Base-by-base conservation (phyloP, 1,139 yeast species). In the Nakaseomyces nivariensis region DNA sequence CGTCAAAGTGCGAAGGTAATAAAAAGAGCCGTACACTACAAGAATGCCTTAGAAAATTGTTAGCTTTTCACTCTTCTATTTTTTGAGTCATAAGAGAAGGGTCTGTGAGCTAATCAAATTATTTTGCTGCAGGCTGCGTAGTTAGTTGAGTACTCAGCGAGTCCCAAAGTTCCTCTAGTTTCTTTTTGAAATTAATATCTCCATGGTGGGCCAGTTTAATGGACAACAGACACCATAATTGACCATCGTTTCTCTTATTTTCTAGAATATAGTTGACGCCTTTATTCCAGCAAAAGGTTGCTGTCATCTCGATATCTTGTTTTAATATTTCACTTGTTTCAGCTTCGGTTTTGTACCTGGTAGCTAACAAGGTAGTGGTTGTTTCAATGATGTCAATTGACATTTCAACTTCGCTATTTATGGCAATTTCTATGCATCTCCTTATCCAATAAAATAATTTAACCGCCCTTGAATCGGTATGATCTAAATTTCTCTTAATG, bases 241-340 rank as follows among this genome's bases (percentile, higher is more conserved):
- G 41, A 13, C 59, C 60, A 3, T 43, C 40, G 4, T 37, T 37
- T 26, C 51, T 50, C 1, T 57, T 43, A 8, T 52, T 56, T 9
- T 50, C 46, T 11, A 59, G 58, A 9, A 62, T 45, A 25, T 41
- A 38, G 36, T 55, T 58, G 6, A 60, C 56, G 6, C 64, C 66
- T 25, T 54, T 50, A 47, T 61, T 60, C 66, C 66, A 62, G 37
- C 56, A 52, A 7, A 54, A 45, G 3, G 59, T 60, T 5, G 60
- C 52, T 8, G 60, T 49, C 37, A 48, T 47, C 51, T 60, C 63
- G 24, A 56, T 34, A 43, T 58, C 60, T 43, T 51, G 49, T 38
- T 38, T 46, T 27, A 47, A 32, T 4, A 27, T 25, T 10, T 33
- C 49, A 27, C 40, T 40, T 11, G 44, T 17, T 25, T 33, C 34